A percentile compares a stretch with the other conserved stretches of the same genome.
phyloP scores from a whole-genome alignment of 768 basidiomycete species.

The Collybia sp. region DNA sequence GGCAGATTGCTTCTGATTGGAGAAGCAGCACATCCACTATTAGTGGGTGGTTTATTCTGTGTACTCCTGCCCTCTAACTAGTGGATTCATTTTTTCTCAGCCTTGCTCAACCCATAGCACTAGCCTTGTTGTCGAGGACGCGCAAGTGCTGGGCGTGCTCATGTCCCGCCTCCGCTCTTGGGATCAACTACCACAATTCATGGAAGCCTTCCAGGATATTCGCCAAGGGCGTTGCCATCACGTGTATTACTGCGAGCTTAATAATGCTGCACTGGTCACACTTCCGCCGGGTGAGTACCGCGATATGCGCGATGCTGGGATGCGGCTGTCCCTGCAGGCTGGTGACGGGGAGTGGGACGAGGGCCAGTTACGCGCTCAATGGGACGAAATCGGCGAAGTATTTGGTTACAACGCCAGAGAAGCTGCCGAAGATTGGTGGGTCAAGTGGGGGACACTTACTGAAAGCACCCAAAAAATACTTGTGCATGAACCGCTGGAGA shows the following conservation, averaged over 20 bases:
- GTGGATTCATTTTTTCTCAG: slow-evolving; percentile 19
- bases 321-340: slow-evolving; percentile 20
- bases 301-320: slow-evolving; percentile 34
- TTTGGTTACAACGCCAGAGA: slow-evolving; percentile 49
- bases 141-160: slow-evolving; percentile 48
- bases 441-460: slow-evolving; percentile 45
- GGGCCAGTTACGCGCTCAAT: slow-evolving; percentile 33
- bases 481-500: too few relatives aligned
- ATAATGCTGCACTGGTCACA: slow-evolving; percentile 34
- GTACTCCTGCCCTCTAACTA: slow-evolving; percentile 1
- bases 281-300: slow-evolving; percentile 37
- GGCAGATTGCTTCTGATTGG: slow-evolving; percentile 45
- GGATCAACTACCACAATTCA: slow-evolving; percentile 41
- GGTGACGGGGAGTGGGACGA: slow-evolving; percentile 31
- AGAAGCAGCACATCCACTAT: slow-evolving; percentile 51
- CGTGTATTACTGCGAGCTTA: slow-evolving; percentile 37
- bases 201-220: slow-evolving; percentile 48
- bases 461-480: slow-evolving; percentile 20
- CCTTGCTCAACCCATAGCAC: slow-evolving; percentile 43
- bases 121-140: slow-evolving; percentile 50
- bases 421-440: slow-evolving; percentile 56
- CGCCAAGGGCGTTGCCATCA: slow-evolving; percentile 39
- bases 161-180: slow-evolving; percentile 40
- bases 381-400: slow-evolving; percentile 41
- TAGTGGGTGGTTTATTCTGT: slow-evolving; percentile 27